phyloP scores from a whole-genome alignment of 805 yeast species.

The Hemisphaericaspora nanyangensis region DNA sequence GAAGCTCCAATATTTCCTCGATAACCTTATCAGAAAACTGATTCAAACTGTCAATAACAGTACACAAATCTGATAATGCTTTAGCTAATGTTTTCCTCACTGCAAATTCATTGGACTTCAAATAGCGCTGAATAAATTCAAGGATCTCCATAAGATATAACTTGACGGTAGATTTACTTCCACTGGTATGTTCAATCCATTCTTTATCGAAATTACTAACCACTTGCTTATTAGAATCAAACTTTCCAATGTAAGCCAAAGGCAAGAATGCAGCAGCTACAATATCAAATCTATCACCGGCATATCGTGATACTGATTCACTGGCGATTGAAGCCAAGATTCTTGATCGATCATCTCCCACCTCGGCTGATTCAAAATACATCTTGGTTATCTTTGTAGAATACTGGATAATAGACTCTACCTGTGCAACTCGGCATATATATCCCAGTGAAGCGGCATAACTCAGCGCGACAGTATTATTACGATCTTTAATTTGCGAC shows the following conservation, averaged over 20 bases:
- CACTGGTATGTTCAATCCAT: constrained; percentile 78
- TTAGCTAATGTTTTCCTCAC: constrained; percentile 69
- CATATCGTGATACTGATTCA: constrained; percentile 62
- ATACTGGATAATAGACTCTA: constrained; percentile 51
- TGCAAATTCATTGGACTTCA: constrained; percentile 55
- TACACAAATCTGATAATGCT: constrained; percentile 58
- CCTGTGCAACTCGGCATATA: constrained; percentile 57
- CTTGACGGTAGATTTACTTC: constrained; percentile 66
- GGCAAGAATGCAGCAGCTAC: constrained; percentile 70
- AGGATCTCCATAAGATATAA: constrained; percentile 70
- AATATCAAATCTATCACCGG: constrained; percentile 62
- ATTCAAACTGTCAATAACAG: constrained; percentile 32
- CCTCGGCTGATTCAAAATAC: constrained; percentile 59
- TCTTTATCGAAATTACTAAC: constrained; percentile 50
- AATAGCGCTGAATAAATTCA: constrained; percentile 43
- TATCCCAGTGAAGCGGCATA: constrained; percentile 82
- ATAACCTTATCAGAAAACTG: constrained; percentile 18
- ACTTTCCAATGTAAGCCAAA: constrained; percentile 70
- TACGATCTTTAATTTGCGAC: constrained; percentile 63
- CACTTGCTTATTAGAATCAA: constrained; percentile 52
- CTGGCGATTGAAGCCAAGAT: constrained; percentile 57
- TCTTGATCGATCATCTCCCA: constrained; percentile 45
- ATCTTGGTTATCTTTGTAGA: constrained; percentile 45
- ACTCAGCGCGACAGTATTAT: constrained; percentile 67
- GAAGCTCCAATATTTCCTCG: constrained; percentile 42